phyloP scores from a whole-genome alignment of 768 basidiomycete genomes.

The Leccinum uliginosum region DNA sequence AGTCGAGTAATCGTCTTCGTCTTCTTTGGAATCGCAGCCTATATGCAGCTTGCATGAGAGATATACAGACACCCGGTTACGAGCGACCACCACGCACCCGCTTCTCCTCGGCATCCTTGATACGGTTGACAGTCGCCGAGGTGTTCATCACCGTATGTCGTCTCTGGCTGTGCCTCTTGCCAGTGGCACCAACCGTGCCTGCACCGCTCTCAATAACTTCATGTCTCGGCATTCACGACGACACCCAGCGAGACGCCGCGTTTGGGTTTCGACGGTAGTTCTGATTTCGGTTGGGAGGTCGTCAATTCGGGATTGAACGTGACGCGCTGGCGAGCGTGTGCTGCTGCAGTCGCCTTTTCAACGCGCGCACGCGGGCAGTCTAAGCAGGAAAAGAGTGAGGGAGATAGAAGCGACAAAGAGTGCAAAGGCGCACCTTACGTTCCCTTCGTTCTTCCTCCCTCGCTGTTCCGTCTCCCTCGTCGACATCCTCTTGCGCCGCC shows the following conservation, averaged over 20 bases:
- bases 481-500: slow-evolving; percentile 46
- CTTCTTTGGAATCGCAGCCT: slow-evolving; percentile 64
- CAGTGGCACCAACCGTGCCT: slow-evolving; percentile 16
- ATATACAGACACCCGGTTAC: neutral
- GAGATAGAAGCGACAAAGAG: neutral
- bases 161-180: slow-evolving; percentile 59
- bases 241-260: slow-evolving; percentile 53
- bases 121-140: slow-evolving; percentile 58
- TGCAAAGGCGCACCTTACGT: slow-evolving; percentile 16
- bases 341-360: slow-evolving; percentile 61
- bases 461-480: slow-evolving; percentile 52
- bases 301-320: slow-evolving; percentile 60
- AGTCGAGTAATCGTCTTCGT: slow-evolving; percentile 46
- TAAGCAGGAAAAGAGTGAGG: slow-evolving; percentile 19
- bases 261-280: slow-evolving; percentile 27
- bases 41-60: neutral
- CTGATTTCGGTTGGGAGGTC: slow-evolving; percentile 27
- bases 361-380: slow-evolving; percentile 52
- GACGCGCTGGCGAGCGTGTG: slow-evolving; percentile 60
- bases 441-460: slow-evolving; percentile 56
- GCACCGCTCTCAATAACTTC: slow-evolving; percentile 40
- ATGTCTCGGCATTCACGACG: slow-evolving; percentile 53
- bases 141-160: slow-evolving; percentile 70
- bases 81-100: slow-evolving; percentile 38
- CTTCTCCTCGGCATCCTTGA: slow-evolving; percentile 59